A percentile compares a stretch with the other conserved stretches of the same genome.
These are phyloP conservation scores for Millerago galiae DNA, from an alignment of 805 yeast species.

Conservation along the genomic window DNA sequence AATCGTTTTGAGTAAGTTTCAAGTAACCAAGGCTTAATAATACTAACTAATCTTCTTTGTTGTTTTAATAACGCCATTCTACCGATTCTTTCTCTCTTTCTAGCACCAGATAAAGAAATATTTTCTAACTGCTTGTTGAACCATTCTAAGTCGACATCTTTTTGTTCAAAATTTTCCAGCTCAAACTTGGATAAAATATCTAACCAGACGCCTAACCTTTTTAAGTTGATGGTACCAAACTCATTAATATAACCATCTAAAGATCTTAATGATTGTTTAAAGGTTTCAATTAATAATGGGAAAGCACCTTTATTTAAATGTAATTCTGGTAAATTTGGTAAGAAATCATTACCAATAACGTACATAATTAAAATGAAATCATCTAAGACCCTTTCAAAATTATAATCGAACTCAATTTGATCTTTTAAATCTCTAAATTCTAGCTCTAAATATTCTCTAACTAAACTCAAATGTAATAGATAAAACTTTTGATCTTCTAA, in stretches of 20 bases:
- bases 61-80: conserved; percentile 59
- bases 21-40: conserved; percentile 41
- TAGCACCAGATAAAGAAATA: conserved; percentile 66
- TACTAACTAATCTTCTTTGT: conserved; percentile 68
- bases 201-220: conserved; percentile 69
- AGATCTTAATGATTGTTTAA: conserved; percentile 69
- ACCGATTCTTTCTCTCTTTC: conserved; percentile 58
- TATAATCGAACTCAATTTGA: conserved; percentile 55
- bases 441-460: conserved; percentile 84
- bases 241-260: conserved; percentile 83
- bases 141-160: conserved; percentile 84
- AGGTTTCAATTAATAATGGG: conserved; percentile 84
- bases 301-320: conserved; percentile 94
- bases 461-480: conserved; percentile 75
- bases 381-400: conserved; percentile 85
- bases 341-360: conserved; percentile 96
- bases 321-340: conserved; percentile 92
- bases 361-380: conserved; percentile 89
- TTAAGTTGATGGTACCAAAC: conserved; percentile 72
- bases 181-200: conserved; percentile 74
- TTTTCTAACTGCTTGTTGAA: conserved; percentile 79
- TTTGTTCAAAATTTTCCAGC: conserved; percentile 75
- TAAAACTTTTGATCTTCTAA: conserved; percentile 77
- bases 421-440: conserved; percentile 73
- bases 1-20: conserved; percentile 27